A percentile compares a stretch with the other conserved stretches of the same genome.
These are phyloP conservation scores for Pouteria campechiana DNA, from an alignment of 179 eudicot species.

Conservation along the genomic window DNA sequence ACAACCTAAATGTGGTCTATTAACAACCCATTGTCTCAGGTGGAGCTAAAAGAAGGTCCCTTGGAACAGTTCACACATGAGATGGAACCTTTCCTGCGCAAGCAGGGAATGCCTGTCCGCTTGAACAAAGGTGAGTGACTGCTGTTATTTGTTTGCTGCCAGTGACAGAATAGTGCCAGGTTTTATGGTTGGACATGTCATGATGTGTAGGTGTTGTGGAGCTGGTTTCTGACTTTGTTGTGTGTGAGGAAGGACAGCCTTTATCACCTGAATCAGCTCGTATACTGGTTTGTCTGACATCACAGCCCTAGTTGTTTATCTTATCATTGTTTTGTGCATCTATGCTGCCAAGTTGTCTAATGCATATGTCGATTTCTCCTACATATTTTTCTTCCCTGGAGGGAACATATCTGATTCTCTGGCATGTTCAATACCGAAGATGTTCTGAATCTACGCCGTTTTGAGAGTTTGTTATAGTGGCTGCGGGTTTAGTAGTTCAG, in stretches of 20 bases:
- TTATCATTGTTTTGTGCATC: background rate
- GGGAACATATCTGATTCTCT: too few relatives aligned
- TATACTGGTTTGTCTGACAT: constrained; percentile 70
- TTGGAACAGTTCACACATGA: constrained; percentile 82
- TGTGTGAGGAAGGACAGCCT: constrained; percentile 84
- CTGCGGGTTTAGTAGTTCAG: too few relatives aligned
- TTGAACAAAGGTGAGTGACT: constrained; percentile 56
- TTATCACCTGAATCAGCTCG: constrained; percentile 91
- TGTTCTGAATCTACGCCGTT: too few relatives aligned
- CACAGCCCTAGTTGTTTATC: too few relatives aligned
- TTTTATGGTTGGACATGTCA: constrained; percentile 1
- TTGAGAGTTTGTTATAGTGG: too few relatives aligned
- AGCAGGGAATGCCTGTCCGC: constrained; percentile 94
- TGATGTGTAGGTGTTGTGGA: constrained; percentile 59
- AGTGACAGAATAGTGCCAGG: background rate
- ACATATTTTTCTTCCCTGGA: too few relatives aligned
- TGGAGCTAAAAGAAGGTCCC: constrained; percentile 94
- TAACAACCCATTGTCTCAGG: constrained; percentile 19
- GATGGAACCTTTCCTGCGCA: constrained; percentile 94
- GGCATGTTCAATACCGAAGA: background rate
- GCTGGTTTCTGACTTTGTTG: constrained; percentile 77
- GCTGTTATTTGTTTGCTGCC: background rate
- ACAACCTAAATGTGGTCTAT: too few relatives aligned
- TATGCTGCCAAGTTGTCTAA: background rate
- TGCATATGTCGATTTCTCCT: too few relatives aligned